phyloP scores from a whole-genome alignment of 2,329 filamentous ascomycete species.

The Diaporthe nobilis region DNA sequence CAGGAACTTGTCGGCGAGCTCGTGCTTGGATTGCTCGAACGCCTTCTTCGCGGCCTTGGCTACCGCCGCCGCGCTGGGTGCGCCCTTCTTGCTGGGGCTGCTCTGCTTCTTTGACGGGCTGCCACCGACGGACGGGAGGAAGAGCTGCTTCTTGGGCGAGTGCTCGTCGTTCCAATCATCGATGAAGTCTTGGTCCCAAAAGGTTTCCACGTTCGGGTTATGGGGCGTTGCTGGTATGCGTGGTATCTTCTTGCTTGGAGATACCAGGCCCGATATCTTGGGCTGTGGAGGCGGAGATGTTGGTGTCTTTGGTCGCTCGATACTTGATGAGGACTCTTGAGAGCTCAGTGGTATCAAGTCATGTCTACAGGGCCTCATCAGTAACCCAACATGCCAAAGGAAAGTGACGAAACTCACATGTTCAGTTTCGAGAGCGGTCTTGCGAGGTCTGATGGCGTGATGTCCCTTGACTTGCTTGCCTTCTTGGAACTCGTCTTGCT shows the following conservation, averaged over 20 bases:
- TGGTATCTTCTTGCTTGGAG: slow-evolving; percentile 52
- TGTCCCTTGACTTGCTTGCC: not conserved
- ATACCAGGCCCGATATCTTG: slow-evolving; percentile 45
- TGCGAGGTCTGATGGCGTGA: slow-evolving; percentile 4
- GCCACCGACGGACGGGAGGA: slow-evolving; percentile 48
- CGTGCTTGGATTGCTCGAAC: slow-evolving; percentile 74
- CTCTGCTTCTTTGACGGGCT: slow-evolving; percentile 50
- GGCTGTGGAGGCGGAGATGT: slow-evolving; percentile 30
- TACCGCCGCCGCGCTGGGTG: slow-evolving; percentile 47
- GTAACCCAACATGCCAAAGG: not conserved
- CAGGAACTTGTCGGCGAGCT: slow-evolving; percentile 75
- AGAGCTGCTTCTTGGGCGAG: slow-evolving; percentile 59
- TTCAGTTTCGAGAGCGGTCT: slow-evolving; percentile 13
- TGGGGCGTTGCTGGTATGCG: slow-evolving; percentile 69
- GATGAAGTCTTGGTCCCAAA: slow-evolving; percentile 71
- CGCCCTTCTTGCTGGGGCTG: slow-evolving; percentile 49
- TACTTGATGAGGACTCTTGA: not conserved
- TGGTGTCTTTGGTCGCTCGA: slow-evolving; percentile 36
- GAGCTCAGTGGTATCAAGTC: not conserved
- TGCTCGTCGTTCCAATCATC: slow-evolving; percentile 77
- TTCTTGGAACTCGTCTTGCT: not conserved
- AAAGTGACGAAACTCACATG: slow-evolving; percentile 20
- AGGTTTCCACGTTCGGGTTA: slow-evolving; percentile 66
- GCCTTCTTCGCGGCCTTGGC: slow-evolving; percentile 65
- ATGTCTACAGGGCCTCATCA: slow-evolving; percentile 25